These are phyloP conservation scores for Mucor racemosus DNA, from an alignment of 371 early-diverging fungal species.

Conservation along the genomic window DNA sequence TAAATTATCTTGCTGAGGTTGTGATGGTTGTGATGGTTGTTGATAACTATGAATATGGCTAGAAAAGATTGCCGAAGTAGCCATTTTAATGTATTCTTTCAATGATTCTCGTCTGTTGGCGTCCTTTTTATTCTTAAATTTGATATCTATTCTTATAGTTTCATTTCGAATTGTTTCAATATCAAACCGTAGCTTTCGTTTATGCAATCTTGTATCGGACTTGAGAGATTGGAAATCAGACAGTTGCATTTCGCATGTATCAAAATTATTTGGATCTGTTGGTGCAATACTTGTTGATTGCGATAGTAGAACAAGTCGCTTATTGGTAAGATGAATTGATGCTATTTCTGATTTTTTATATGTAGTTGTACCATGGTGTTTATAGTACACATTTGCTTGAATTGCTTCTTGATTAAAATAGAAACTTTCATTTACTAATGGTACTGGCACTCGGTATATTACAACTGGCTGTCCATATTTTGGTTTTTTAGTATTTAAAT, in stretches of 20 bases:
- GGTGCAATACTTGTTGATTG: constrained; percentile 15
- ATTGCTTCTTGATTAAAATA: constrained; percentile 17
- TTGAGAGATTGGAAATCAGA: constrained; percentile 13
- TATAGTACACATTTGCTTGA: not conserved
- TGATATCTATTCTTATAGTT: not conserved
- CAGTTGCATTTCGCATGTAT: constrained; percentile 16
- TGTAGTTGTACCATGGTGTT: not conserved
- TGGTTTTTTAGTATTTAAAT: constrained; percentile 9
- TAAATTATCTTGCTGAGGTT: constrained; percentile 7
- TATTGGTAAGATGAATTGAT: constrained; percentile 20
- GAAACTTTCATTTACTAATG: constrained; percentile 11
- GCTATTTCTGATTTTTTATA: constrained; percentile 4
- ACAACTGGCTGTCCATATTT: not conserved
- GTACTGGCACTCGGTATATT: constrained; percentile 13
- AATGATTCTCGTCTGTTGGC: constrained; percentile 18
- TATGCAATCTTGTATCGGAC: not conserved
- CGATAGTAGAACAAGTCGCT: constrained; percentile 11
- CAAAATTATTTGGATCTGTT: not conserved
- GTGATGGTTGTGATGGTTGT: not conserved
- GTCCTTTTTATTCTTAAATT: constrained; percentile 12
- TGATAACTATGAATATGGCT: not conserved
- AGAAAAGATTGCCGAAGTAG: constrained; percentile 13
- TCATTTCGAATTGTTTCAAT: constrained; percentile 4
- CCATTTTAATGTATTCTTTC: constrained; percentile 21
- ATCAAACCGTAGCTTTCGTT: constrained; percentile 9